These are phyloP conservation scores for Ustilago nuda DNA, from an alignment of 1,284 basidiomycete species.

Conservation along the genomic window DNA sequence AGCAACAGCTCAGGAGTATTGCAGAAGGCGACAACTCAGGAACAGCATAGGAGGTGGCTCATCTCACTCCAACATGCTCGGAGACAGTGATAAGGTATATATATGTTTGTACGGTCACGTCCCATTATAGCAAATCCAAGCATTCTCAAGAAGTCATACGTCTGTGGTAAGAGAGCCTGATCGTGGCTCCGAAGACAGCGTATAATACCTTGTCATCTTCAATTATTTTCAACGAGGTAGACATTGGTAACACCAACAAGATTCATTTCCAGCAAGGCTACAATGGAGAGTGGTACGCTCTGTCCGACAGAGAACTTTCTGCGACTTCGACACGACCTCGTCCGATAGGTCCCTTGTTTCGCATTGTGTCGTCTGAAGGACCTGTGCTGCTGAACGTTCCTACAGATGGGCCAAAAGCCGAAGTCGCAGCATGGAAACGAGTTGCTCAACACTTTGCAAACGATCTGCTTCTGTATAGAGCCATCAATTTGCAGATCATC, in stretches of 20 bases:
- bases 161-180: no score
- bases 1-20: no score
- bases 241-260: neutral
- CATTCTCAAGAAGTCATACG: no score
- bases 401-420: constrained; percentile 3
- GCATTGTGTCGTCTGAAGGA: constrained; percentile 33
- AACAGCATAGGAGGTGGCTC: no score
- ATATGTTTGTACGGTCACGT: no score
- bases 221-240: neutral
- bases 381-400: constrained; percentile 41
- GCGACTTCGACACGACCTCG: constrained; percentile 7
- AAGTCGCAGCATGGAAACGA: constrained; percentile 18
- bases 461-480: constrained; percentile 43
- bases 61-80: no score
- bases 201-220: no score
- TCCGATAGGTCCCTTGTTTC: constrained; percentile 37
- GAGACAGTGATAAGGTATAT: no score
- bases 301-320: neutral
- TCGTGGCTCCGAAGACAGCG: no score
- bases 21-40: no score
- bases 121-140: no score
- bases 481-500: constrained; percentile 44
- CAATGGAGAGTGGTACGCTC: constrained; percentile 4
- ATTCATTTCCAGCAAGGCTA: constrained; percentile 9
- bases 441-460: constrained; percentile 38